Base-by-base conservation (phyloP, 768 basidiomycete species). In the Porphyrellus cyaneotinctus region DNA sequence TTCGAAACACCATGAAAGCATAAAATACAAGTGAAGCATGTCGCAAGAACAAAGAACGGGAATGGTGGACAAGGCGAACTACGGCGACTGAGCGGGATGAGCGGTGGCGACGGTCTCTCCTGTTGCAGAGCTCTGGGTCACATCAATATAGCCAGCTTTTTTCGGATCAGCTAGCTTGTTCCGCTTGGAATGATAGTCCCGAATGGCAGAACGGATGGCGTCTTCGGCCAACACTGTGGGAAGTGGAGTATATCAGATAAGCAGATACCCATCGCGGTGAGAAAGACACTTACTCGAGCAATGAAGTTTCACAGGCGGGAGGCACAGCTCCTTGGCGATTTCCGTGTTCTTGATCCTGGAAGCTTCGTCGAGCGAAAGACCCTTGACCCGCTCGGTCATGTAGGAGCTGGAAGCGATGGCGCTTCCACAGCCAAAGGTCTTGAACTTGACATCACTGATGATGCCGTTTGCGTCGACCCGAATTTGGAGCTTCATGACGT, bases 401-500 rank as follows among this genome's bases (percentile, higher is more conserved):
- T 95, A 99, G 8, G 91, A 95, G 65, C 91, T 94, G 1, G 93
- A 95, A 1, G 97, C 97, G 54, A 99, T 99, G 61, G 94, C 94
- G 58, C 92, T 95, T 48, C 97, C 97, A 70, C 97, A 98, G 3
- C 97, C 95, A 71, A 99, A 98, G 0, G 97, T 98, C 78, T 98
- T 99, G 80, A 98, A 98, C 74, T 95, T 97, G 73, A 97, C 97
- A 68, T 99, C 97, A 43, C 88, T 89, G 65, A 99, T 99, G 71
- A 97, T 81, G 32, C 94, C 93, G 32, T 89, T 78, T 54, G 95
- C 94, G 70, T 95, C 86, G 52, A 99, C 97, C 61, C 92, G 87
- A 66, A 99, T 99, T 73, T 98, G 95, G 12, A 99, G 85, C 72
- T 98, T 98, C 95, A 99, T 99, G 42, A 97, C 95, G 75, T 97